Base-by-base conservation (phyloP, 2,329 filamentous ascomycete genomes). In the Fusarium domesticum region DNA sequence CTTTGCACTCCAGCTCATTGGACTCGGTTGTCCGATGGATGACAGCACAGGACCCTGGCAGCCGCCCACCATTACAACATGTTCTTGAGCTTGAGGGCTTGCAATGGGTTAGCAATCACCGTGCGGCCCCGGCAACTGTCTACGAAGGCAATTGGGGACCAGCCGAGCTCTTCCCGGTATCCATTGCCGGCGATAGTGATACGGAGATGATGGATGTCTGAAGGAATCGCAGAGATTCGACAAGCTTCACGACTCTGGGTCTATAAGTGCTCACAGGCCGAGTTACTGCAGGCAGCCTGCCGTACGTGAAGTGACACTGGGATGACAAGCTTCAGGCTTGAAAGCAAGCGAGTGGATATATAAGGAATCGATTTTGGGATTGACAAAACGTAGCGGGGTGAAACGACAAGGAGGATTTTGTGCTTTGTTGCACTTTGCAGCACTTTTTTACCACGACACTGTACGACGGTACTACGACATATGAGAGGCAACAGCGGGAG, bases 111-210 rank as follows among this genome's bases (percentile, higher is more conserved):
- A 79, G 83, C 42, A 71, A 75, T 39, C 83, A 90, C 50, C 83
- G 90, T 43, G 83, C 86, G 43, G 88, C 90, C 10, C 88, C 90
- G 35, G 93, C 93, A n/a, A 96, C 90, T 0, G 84, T 98, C 41
- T 98, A 87, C 58, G 93, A 98, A 70, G 93, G 93, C 51, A 93
- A 89, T 64, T 98, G 91, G 87, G 93, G 93, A 4, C 92, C 92
- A 23, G 84, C 72, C n/a, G 75, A 78, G 40, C 66, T 75, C 38
- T 62, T 71, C 23, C 57, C 66, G 5, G 65, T 68, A 16, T 66
- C 66, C 6, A 64, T 67, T 30, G 58, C 62, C 5, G 51, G 51
- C n/a, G 67, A 70, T 39, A 61, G 58, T 35, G 78, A 82, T 51
- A 78, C 76, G 5, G 78, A 80, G 60, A 83, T 83, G 79, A 80